Evolutionary conservation across 257 asterid genomes (phyloP), one percentile per base, ranked within the genome.

Genomic region (Solanum tarapatanum): DNA sequence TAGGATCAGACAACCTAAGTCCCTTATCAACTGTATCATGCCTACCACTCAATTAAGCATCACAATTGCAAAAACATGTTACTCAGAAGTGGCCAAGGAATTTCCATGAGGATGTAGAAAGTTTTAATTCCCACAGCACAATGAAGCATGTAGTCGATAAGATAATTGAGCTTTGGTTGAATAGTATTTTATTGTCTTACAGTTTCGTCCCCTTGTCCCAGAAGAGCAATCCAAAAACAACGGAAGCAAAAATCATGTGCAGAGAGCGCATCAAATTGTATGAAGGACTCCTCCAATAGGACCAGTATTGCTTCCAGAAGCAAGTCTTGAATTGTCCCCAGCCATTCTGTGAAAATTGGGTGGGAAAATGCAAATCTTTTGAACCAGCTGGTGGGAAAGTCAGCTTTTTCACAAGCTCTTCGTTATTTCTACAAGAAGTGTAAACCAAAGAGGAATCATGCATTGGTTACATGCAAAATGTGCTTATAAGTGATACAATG

Each of bases 201-300:
- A 93, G 87, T 85, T 92, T 86, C 80, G 70, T 87, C 55, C 90
- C 96, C 79, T 91, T 93, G 86, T 90, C 88, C 94, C 94, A 91
- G 45, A 92, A 93, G 64, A 93, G 83, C 35, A 76, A 26, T 68
- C 96, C 96, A 19, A 87, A 92, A 76, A 86, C 84, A 23, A 90
- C 4, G 24, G 96, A 84, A 17, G 94, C 24, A 28, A 91, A 77
- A 41, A 93, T 33, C 89, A 90, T 89, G 86, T 87, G 90, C 35
- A 88, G 33, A 23, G 88, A 89, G 48, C 96, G 93, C 85, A 79
- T 88, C 90, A 93, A 89, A 89, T 93, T 93, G 91, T 93, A 92
- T 23, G 94, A 89, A 86, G 95, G 95, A 89, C 94, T 93, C 91
- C 95, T 92, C 95, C 95, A 93, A 83, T 93, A 93, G 48, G 95